Percentiles rank a stretch among this genome's conserved stretches.
Evolutionary conservation across 2,329 filamentous ascomycete species (phyloP).

Genomic region (Pseudopyricularia javanii): DNA sequence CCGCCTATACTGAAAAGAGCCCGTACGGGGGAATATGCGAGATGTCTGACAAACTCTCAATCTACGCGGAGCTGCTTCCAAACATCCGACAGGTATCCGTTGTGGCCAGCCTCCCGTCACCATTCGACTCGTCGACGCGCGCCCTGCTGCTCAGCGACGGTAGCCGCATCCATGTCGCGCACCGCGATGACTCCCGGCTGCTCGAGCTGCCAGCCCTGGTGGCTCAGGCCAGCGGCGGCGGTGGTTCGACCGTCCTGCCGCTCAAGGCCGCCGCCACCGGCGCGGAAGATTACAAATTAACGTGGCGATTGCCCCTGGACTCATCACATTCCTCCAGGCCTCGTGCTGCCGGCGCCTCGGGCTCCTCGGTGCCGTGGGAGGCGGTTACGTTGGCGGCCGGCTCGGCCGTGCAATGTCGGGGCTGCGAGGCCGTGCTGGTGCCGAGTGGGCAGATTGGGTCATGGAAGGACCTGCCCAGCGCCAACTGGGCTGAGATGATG

Average conservation of each 20-base stretch:
- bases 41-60: slow-evolving; percentile 7
- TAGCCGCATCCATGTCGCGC: slow-evolving; percentile 30
- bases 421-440: slow-evolving; percentile 26
- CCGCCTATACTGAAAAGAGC: background rate
- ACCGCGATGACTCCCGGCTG: slow-evolving; percentile 23
- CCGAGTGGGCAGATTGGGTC: slow-evolving; percentile 23
- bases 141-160: slow-evolving; percentile 32
- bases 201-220: slow-evolving; percentile 31
- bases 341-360: slow-evolving; percentile 17
- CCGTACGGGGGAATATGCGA: slow-evolving; percentile 1
- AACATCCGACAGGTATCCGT: slow-evolving; percentile 55
- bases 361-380: slow-evolving; percentile 36
- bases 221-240: slow-evolving; percentile 9
- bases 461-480: slow-evolving; percentile 92
- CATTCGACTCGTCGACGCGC: slow-evolving; percentile 26
- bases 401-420: slow-evolving; percentile 27
- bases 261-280: slow-evolving; percentile 8
- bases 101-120: slow-evolving; percentile 34
- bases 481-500: slow-evolving; percentile 99
- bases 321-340: slow-evolving; percentile 13
- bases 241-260: slow-evolving; percentile 21
- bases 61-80: slow-evolving; percentile 53
- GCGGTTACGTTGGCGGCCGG: slow-evolving; percentile 32
- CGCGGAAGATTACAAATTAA: slow-evolving; percentile 18
- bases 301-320: slow-evolving; percentile 39